Base-by-base conservation (phyloP, 1,139 yeast species). In the Geotrichum klebahnii region DNA sequence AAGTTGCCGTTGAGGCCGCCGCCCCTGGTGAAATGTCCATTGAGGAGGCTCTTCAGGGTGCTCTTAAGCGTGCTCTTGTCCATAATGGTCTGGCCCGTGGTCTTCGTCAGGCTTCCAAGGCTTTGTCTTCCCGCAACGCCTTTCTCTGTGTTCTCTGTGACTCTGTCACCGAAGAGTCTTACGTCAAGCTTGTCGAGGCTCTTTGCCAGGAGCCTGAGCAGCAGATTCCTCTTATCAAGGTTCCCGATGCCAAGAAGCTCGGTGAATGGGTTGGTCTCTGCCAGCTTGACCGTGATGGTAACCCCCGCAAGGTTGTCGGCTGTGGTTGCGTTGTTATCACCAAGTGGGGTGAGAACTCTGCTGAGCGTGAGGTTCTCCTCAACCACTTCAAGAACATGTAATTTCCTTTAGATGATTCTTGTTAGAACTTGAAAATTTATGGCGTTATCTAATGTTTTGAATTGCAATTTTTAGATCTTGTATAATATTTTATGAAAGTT, bases 251-350 rank as follows among this genome's bases (percentile, higher is more conserved):
- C 73, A 92, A 92, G 85, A 88, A 88, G 81, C 85, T 92, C 73
- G 99, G 99, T 82, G 97, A 92, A 82, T 92, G 98, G 99, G 98
- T 97, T 71, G 99, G 99, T 84, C 83, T 92, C 68, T 94, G 97
- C 81, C 92, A 89, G 80, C 84, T 92, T 71, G 98, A 92, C 95
- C 89, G 96, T 81, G 98, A 92, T 71, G 99, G 98, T 79, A 89
- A 90, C 82, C 97, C 97, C 79, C 89, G 97, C 83, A 92, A 92
- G 89, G 97, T 92, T 70, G 98, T 94, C 75, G 98, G 97, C 79
- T 95, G 97, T 77, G 90, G 97, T 70, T 92, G 96, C 78, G 97
- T 92, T 72, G 98, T 92, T 71, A 89, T 92, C 82, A 89, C 87
- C 84, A 84, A 88, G 94, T 92, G 97, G 97, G 98, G 98, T 86